A percentile compares a stretch with the other conserved stretches of the same genome.
These are phyloP conservation scores for Puccinia horiana DNA, from an alignment of 1,284 basidiomycete genomes.

Conservation along the genomic window DNA sequence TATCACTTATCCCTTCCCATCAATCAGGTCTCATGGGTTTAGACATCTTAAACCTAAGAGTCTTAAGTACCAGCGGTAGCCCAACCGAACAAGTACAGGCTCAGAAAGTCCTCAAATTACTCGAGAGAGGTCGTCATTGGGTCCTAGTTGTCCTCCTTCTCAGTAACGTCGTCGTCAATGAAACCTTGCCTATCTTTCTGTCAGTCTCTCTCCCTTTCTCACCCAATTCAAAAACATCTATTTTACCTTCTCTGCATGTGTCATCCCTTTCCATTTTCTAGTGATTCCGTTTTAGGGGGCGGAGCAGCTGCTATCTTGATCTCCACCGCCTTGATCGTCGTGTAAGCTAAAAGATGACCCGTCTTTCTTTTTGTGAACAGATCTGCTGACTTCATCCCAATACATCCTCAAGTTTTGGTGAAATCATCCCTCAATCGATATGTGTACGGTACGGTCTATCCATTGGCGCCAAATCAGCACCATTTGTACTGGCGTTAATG, in stretches of 20 bases:
- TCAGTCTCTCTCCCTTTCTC: background rate
- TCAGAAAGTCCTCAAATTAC: conserved; percentile 60
- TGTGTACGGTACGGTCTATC: conserved; percentile 62
- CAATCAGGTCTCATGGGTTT: conserved; percentile 80
- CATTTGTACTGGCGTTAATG: conserved; percentile 61
- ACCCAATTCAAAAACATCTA: background rate
- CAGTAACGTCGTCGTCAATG: conserved; percentile 63
- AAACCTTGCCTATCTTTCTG: conserved; percentile 63
- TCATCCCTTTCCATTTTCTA: background rate
- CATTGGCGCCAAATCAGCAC: conserved; percentile 62
- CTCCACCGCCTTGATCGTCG: conserved; percentile 46
- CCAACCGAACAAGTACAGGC: conserved; percentile 60
- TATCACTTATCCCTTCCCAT: background rate
- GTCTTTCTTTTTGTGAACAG: background rate
- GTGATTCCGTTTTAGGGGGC: conserved; percentile 47
- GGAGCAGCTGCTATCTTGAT: conserved; percentile 47
- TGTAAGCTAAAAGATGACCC: conserved; percentile 19
- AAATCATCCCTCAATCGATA: conserved; percentile 61
- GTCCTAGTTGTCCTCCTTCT: conserved; percentile 61
- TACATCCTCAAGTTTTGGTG: conserved; percentile 55
- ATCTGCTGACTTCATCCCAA: background rate
- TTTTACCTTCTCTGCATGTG: background rate
- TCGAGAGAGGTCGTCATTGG: conserved; percentile 60
- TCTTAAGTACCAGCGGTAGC: conserved; percentile 60
- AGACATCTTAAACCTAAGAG: conserved; percentile 75